Conservation (phyloP, 2,329 filamentous ascomycete species). For the Aspergillus amoenus region DNA sequence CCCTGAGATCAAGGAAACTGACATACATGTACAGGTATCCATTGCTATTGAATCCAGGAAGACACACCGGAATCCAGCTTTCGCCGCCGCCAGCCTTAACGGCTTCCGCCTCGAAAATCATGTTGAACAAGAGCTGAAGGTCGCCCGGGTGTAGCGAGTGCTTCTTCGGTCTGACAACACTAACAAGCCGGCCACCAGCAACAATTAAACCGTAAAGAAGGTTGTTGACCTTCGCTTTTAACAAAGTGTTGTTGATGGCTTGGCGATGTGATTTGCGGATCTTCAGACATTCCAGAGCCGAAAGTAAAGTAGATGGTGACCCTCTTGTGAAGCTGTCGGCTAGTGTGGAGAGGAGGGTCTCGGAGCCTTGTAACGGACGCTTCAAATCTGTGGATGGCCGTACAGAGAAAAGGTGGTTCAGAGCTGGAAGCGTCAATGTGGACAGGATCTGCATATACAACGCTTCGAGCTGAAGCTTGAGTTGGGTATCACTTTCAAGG, state of each 20-base stretch:
- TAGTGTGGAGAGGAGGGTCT: slow-evolving; percentile 83
- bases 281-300: slow-evolving; percentile 89
- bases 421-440: slow-evolving; percentile 82
- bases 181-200: slow-evolving; percentile 87
- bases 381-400: slow-evolving; percentile 92
- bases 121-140: slow-evolving; percentile 95
- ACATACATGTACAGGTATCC: slow-evolving; percentile 99
- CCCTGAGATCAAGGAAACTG: slow-evolving; percentile 75
- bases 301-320: slow-evolving; percentile 83
- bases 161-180: slow-evolving; percentile 88
- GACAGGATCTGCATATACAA: slow-evolving; percentile 98
- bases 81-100: slow-evolving; percentile 92
- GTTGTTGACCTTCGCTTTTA: slow-evolving; percentile 73
- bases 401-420: slow-evolving; percentile 83
- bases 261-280: slow-evolving; percentile 84
- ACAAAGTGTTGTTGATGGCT: slow-evolving; percentile 80
- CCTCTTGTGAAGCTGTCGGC: slow-evolving; percentile 93
- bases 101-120: slow-evolving; percentile 94
- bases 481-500: slow-evolving; percentile 85
- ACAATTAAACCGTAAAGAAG: slow-evolving; percentile 92
- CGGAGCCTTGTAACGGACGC: slow-evolving; percentile 85
- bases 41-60: slow-evolving; percentile 94
- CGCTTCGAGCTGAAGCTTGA: slow-evolving; percentile 84
- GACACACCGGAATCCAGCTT: slow-evolving; percentile 94
- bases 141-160: slow-evolving; percentile 96